These are phyloP conservation scores for Puya raimondii DNA, from an alignment of 176 grass and related monocot species.

Conservation along the genomic window DNA sequence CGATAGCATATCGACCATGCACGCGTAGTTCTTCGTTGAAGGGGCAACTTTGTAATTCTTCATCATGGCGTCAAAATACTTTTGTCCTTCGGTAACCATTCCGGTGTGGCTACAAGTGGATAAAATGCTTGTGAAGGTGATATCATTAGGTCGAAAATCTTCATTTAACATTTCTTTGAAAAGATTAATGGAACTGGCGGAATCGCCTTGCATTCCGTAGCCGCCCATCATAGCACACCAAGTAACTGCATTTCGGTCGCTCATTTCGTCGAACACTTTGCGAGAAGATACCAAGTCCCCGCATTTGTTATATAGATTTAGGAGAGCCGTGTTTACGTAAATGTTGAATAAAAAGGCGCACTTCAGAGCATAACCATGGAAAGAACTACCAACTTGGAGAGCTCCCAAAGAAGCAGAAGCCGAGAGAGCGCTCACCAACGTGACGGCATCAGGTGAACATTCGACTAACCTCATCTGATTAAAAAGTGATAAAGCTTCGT, in stretches of 20 bases:
- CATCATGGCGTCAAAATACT: slow-evolving; percentile 50
- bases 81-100: slow-evolving; percentile 41
- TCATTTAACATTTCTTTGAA: slow-evolving; percentile 55
- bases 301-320: slow-evolving; percentile 66
- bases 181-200: slow-evolving; percentile 37
- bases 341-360: slow-evolving; percentile 36
- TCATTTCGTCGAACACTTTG: slow-evolving; percentile 44
- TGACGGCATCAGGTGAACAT: slow-evolving; percentile 44
- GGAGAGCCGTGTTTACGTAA: slow-evolving; percentile 49
- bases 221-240: slow-evolving; percentile 69
- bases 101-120: slow-evolving; percentile 62
- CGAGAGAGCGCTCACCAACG: slow-evolving; percentile 45
- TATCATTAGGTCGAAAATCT: slow-evolving; percentile 46
- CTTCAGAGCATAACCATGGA: slow-evolving; percentile 50
- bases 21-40: slow-evolving; percentile 62
- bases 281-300: slow-evolving; percentile 43
- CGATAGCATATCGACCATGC: slow-evolving; percentile 62
- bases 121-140: slow-evolving; percentile 54
- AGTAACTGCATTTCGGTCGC: slow-evolving; percentile 40
- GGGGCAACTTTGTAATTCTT: slow-evolving; percentile 41
- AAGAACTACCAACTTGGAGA: slow-evolving; percentile 34
- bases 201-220: slow-evolving; percentile 66
- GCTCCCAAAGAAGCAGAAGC: slow-evolving; percentile 42
- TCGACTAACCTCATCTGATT: slow-evolving; percentile 38
- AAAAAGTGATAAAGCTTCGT: slow-evolving; percentile 40